Evolutionary conservation across 2,329 filamentous ascomycete genomes (phyloP).

Genomic region (Colletotrichum gigasporum): DNA sequence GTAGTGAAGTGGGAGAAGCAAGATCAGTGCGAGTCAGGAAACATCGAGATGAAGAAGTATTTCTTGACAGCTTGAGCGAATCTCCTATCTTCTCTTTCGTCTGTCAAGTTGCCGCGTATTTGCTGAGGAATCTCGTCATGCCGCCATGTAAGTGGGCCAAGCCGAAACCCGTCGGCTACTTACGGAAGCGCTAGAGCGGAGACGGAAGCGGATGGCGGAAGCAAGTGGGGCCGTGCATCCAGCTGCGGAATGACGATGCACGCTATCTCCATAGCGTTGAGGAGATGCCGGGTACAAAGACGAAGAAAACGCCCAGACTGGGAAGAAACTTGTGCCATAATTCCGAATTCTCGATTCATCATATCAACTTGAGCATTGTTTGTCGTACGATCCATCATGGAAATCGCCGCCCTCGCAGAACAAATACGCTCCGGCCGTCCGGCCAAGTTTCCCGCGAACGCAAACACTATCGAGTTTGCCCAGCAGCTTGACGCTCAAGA

Average conservation of each 20-base stretch:
- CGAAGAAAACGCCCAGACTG: slow-evolving; percentile 15
- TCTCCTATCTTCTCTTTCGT: not conserved
- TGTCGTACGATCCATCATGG: slow-evolving; percentile 42
- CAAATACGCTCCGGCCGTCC: slow-evolving; percentile 51
- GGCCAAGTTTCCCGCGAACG: slow-evolving; percentile 57
- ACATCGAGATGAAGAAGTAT: slow-evolving; percentile 16
- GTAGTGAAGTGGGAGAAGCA: not conserved
- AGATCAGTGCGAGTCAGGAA: slow-evolving; percentile 10
- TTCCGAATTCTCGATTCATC: not conserved
- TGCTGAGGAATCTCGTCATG: not conserved
- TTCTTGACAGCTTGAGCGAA: not conserved
- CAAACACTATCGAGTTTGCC: slow-evolving; percentile 59
- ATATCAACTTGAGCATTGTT: not conserved
- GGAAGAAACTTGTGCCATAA: not conserved
- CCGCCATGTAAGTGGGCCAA: slow-evolving; percentile 14
- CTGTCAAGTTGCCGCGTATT: not conserved
- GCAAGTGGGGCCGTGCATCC: slow-evolving; percentile 13
- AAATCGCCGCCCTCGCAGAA: slow-evolving; percentile 48
- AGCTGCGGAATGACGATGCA: slow-evolving; percentile 24
- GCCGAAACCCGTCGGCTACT: slow-evolving; percentile 29
- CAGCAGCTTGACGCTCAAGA: slow-evolving; percentile 67
- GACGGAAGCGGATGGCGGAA: slow-evolving; percentile 31
- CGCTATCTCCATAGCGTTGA: not conserved
- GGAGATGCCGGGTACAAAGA: slow-evolving; percentile 31
- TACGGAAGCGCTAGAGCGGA: slow-evolving; percentile 21